Evolutionary conservation across 208 protist species (phyloP).

Genomic region (Naegleria gruberi): DNA sequence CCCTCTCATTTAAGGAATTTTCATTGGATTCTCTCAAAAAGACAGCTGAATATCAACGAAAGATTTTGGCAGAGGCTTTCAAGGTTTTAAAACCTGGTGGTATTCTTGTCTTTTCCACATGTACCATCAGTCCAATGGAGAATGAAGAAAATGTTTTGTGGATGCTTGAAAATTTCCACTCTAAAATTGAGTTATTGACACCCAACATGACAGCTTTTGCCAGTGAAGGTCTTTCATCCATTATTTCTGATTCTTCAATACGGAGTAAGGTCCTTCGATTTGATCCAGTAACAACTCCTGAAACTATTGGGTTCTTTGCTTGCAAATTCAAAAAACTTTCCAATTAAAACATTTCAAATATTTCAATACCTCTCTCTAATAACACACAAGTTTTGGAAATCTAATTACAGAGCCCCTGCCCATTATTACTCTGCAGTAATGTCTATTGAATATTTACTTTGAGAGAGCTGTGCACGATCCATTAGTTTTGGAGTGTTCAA

Average conservation of each 20-base stretch:
- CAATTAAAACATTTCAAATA: too few species aligned
- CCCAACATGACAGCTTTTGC: neutral
- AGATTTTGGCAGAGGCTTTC: slow-evolving; percentile 62
- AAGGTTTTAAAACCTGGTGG: slow-evolving; percentile 58
- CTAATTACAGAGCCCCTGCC: too few species aligned
- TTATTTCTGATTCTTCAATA: neutral
- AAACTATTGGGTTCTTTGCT: slow-evolving; percentile 10
- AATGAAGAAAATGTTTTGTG: slow-evolving; percentile 69
- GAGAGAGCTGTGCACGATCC: too few species aligned
- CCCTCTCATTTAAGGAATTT: neutral
- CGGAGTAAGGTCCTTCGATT: neutral
- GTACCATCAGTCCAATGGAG: slow-evolving; percentile 72
- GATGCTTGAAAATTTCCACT: neutral
- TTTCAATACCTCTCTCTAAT: too few species aligned
- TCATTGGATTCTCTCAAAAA: neutral
- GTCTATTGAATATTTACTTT: too few species aligned
- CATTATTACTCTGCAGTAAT: too few species aligned
- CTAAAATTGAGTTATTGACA: neutral
- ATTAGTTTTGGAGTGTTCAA: too few species aligned
- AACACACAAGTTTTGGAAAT: too few species aligned
- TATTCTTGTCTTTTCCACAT: slow-evolving; percentile 81
- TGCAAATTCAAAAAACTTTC: neutral
- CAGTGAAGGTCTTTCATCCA: neutral
- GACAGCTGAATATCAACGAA: slow-evolving; percentile 14
- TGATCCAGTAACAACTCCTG: neutral